These are phyloP conservation scores for Phanerochaete sordida DNA, from an alignment of 768 basidiomycete genomes.

Conservation along the genomic window DNA sequence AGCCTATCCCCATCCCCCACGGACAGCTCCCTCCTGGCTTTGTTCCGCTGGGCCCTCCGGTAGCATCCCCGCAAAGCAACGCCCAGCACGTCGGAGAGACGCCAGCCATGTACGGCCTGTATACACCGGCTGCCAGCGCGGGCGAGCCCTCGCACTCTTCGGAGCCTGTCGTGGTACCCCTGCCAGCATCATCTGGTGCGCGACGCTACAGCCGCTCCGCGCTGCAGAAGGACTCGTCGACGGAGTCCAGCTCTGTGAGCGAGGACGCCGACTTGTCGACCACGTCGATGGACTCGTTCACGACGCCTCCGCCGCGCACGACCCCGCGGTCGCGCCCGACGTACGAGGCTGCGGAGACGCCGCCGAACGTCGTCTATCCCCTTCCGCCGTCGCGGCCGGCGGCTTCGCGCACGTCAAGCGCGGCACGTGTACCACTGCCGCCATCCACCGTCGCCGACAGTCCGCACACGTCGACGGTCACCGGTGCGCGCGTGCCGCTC, in stretches of 20 bases:
- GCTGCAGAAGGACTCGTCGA: conserved; percentile 4
- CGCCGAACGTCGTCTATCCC: conserved; percentile 21
- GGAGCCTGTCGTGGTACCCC: conserved; percentile 7
- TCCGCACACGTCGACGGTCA: background rate
- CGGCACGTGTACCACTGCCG: conserved; percentile 3
- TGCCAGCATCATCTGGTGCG: background rate
- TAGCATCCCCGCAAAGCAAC: conserved; percentile 15
- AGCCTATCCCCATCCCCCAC: conserved; percentile 7
- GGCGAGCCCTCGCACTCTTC: conserved; percentile 15
- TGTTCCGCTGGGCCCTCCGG: conserved; percentile 24
- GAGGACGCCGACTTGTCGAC: conserved; percentile 22
- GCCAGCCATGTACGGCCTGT: conserved; percentile 23
- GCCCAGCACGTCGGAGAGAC: conserved; percentile 29
- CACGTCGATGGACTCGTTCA: conserved; percentile 31
- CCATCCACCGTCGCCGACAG: background rate
- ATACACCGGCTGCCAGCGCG: conserved; percentile 16
- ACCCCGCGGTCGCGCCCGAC: conserved; percentile 12
- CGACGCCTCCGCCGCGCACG: conserved; percentile 28
- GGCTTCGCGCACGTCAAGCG: conserved; percentile 2
- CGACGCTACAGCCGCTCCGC: conserved; percentile 15
- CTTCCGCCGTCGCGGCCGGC: conserved; percentile 20
- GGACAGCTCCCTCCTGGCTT: conserved; percentile 36
- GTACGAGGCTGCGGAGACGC: conserved; percentile 20
- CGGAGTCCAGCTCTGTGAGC: conserved; percentile 24
- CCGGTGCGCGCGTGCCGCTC: conserved; percentile 8